Evolutionary conservation across 176 grass and related monocot species (phyloP).

Genomic region (Carex pumila): DNA sequence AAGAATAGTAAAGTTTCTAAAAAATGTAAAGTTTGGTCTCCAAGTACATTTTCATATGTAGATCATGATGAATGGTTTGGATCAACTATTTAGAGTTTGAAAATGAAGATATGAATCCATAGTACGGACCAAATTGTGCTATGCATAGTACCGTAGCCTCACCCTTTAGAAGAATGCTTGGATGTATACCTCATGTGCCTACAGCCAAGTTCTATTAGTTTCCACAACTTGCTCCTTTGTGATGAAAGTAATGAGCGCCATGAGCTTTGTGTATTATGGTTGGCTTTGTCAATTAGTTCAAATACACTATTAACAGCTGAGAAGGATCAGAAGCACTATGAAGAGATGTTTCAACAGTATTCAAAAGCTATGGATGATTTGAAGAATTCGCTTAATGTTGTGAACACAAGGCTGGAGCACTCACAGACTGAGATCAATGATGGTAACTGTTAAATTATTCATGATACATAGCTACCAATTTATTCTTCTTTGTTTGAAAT

Average conservation of each 20-base stretch:
- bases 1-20: no score
- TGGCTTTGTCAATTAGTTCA: constrained; percentile 17
- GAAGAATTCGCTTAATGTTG: constrained; percentile 41
- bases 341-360: constrained; percentile 53
- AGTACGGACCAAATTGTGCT: no score
- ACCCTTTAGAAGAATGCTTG: neutral
- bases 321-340: constrained; percentile 65
- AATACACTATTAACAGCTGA: constrained; percentile 49
- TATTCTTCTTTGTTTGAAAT: neutral
- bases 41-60: no score
- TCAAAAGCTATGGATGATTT: constrained; percentile 69
- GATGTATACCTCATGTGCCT: neutral
- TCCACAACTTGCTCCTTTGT: neutral
- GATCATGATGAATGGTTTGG: no score
- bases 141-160: no score
- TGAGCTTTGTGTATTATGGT: neutral
- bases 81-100: no score
- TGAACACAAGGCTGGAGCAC: constrained; percentile 54
- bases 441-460: constrained; percentile 34
- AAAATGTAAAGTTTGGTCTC: no score
- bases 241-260: neutral
- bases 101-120: no score
- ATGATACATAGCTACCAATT: neutral
- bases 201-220: neutral
- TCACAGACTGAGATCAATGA: constrained; percentile 44